Base-by-base conservation (phyloP, 1,284 basidiomycete species). In the Sporisorium scitamineum region DNA sequence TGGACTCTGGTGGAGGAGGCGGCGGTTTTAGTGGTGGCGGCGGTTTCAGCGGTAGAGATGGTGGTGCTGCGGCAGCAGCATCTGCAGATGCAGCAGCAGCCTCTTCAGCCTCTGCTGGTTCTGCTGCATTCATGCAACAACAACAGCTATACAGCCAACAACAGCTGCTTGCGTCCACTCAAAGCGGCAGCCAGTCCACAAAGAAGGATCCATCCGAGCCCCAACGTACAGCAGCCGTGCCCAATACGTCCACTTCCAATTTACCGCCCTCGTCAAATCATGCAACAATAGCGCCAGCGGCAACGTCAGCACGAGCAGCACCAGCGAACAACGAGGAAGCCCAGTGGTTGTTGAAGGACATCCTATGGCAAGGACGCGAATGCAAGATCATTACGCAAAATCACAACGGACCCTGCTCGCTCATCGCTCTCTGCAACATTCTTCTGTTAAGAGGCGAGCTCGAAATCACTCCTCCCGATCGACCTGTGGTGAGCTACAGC, bases 401-500 rank as follows among this genome's bases (percentile, higher is more conserved):
- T 59, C 76, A 68, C 22, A 88, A 88, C 55, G 87, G 87, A 1
- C 94, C 94, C 8, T 97, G 94, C 83, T 94, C 93, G 0, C 91
- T 96, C 73, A 92, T 96, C 76, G 93, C 94, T 13, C 91, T 94
- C 71, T 79, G 75, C 67, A 84, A 84, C 63, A 67, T 83, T 39
- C 67, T 83, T 18, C 70, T 84, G 16, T 61, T 85, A 10, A 68
- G 77, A 14, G 70, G 65, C 31, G 64, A 68, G 34, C 51, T 81
- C 18, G 44, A 55, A 51, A 70, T 79, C 47, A 76, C 93, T 90
- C 0, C 88, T 85, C 31, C 88, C 88, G 58, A 91, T 91, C 50
- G 88, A 84, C 65, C 80, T 10, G 90, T 89, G 10, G 93, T 94
- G 26, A 92, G 92, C 20, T 96, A 95, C 86, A 91, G 92, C 70